phyloP scores from a whole-genome alignment of 192 early-diverging fungal species.

The Dissophora ornata region DNA sequence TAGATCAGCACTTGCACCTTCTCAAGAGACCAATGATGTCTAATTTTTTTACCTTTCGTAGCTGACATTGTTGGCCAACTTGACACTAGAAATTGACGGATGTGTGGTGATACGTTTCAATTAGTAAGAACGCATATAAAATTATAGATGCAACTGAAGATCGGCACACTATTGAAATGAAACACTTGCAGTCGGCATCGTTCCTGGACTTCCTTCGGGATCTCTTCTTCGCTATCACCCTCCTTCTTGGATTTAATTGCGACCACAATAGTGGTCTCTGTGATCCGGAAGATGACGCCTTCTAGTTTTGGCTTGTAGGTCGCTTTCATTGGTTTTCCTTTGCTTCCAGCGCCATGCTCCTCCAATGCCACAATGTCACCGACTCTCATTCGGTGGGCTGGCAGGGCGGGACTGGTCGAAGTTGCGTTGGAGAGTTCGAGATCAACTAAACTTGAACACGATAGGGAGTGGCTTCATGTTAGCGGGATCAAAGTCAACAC shows the following conservation, averaged over 20 bases:
- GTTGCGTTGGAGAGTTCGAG: conserved; percentile 68
- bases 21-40: no score
- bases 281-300: conserved; percentile 68
- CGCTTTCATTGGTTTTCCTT: conserved; percentile 56
- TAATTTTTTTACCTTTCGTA: conserved; percentile 58
- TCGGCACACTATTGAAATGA: no score
- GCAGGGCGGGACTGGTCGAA: conserved; percentile 60
- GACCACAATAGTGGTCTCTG: conserved; percentile 70
- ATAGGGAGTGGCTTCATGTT: no score
- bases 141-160: no score
- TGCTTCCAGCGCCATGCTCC: conserved; percentile 57
- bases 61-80: conserved; percentile 61
- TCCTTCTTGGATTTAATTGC: conserved; percentile 62
- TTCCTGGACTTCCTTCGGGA: conserved; percentile 71
- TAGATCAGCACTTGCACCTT: no score
- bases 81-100: conserved; percentile 32
- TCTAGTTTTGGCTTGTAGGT: conserved; percentile 44
- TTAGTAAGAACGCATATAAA: no score
- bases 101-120: no score
- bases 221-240: conserved; percentile 60
- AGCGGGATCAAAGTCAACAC: not conserved
- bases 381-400: conserved; percentile 66
- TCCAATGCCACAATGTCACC: conserved; percentile 82
- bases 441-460: conserved; percentile 64
- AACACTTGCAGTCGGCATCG: conserved; percentile 73